These are phyloP conservation scores for Malania oleifera DNA, from an alignment of 164 flowering plant species.

Conservation along the genomic window DNA sequence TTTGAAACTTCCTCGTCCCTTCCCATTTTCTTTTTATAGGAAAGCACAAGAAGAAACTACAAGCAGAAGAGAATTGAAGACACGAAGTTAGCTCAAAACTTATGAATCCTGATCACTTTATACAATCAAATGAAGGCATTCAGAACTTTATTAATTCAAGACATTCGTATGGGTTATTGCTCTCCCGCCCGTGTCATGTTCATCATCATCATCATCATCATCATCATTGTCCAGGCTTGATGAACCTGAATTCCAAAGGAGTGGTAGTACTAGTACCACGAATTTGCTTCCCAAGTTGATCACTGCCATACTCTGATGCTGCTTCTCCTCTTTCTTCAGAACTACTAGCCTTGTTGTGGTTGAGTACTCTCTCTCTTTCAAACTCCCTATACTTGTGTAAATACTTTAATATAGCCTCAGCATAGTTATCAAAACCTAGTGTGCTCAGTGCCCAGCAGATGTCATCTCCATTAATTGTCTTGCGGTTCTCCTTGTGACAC, in stretches of 20 bases:
- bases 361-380: conserved; percentile 47
- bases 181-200: not conserved
- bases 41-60: too few relatives aligned
- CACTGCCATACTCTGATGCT: conserved; percentile 3
- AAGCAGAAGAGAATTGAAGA: too few relatives aligned
- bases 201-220: not conserved
- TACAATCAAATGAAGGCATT: not conserved
- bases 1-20: too few relatives aligned
- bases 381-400: conserved; percentile 53
- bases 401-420: conserved; percentile 46
- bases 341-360: conserved; percentile 20
- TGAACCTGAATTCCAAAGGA: conserved; percentile 16
- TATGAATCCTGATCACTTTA: not conserved
- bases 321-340: conserved; percentile 19
- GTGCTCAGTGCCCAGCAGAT: conserved; percentile 68
- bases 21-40: too few relatives aligned
- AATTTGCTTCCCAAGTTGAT: conserved; percentile 4
- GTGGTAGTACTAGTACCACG: conserved; percentile 8
- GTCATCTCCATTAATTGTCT: conserved; percentile 83
- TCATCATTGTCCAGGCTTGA: conserved; percentile 5
- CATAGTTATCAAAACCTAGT: conserved; percentile 68
- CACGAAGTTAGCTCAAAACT: too few relatives aligned
- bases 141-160: not conserved
- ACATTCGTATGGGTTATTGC: not conserved
- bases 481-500: conserved; percentile 82